A percentile compares a stretch with the other conserved stretches of the same genome.
Evolutionary conservation across 768 basidiomycete species (phyloP).

Genomic region (Mycena albidolilacea): DNA sequence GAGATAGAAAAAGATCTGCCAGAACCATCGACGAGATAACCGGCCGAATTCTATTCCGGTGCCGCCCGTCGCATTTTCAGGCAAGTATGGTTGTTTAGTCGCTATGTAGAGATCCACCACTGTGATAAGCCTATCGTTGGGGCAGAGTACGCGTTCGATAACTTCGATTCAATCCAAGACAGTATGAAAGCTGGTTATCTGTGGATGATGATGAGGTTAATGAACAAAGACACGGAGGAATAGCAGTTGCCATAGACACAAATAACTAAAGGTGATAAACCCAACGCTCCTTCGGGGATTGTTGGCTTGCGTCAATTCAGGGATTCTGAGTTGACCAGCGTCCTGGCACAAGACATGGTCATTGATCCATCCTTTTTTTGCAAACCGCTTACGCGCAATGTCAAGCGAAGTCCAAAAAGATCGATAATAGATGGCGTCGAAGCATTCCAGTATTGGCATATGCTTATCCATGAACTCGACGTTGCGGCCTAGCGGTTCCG

Average conservation of each 20-base stretch:
- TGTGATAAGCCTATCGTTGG: slow-evolving; percentile 63
- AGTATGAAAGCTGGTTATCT: slow-evolving; percentile 76
- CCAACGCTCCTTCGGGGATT: slow-evolving; percentile 71
- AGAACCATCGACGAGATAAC: slow-evolving; percentile 83
- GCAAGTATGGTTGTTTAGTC: slow-evolving; percentile 66
- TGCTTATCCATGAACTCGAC: slow-evolving; percentile 78
- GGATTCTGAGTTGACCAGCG: slow-evolving; percentile 75
- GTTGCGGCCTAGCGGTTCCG: slow-evolving; percentile 64
- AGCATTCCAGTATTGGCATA: slow-evolving; percentile 60
- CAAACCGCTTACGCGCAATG: slow-evolving; percentile 77
- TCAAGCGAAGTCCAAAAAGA: slow-evolving; percentile 78
- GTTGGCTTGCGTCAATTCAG: slow-evolving; percentile 65
- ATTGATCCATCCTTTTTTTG: slow-evolving; percentile 79
- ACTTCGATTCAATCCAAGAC: slow-evolving; percentile 81
- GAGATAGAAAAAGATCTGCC: slow-evolving; percentile 81
- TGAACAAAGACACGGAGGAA: not conserved
- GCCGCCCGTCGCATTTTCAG: slow-evolving; percentile 76
- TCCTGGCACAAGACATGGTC: slow-evolving; percentile 82
- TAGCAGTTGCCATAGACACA: slow-evolving; percentile 63
- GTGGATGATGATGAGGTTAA: slow-evolving; percentile 13
- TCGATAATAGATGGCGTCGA: slow-evolving; percentile 78
- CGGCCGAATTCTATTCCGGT: slow-evolving; percentile 72
- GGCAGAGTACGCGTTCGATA: slow-evolving; percentile 74
- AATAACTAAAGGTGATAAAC: slow-evolving; percentile 70
- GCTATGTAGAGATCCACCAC: slow-evolving; percentile 76